Conservation (phyloP, 2,329 filamentous ascomycete species). For the Penicillium frequentans region DNA sequence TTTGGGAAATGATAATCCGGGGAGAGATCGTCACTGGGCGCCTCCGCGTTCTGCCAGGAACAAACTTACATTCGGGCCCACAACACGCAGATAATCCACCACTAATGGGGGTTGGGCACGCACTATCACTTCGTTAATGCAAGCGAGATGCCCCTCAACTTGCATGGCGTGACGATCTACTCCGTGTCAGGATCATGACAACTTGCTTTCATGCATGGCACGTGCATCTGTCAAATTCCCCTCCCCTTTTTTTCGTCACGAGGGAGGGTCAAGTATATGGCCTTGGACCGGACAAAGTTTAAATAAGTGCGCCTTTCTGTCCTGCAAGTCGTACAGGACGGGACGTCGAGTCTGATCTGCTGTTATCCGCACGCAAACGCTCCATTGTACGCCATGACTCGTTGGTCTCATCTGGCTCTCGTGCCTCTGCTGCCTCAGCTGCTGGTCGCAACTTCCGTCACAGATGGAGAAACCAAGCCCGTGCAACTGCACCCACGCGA, state of each 20-base stretch:
- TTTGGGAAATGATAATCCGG: slow-evolving; percentile 18
- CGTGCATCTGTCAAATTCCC: slow-evolving; percentile 8
- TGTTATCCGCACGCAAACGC: neutral
- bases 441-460: slow-evolving; percentile 9
- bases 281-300: neutral
- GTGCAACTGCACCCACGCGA: slow-evolving; percentile 16
- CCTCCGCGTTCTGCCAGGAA: neutral
- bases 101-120: neutral
- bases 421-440: slow-evolving; percentile 15
- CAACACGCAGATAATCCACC: neutral
- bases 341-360: neutral
- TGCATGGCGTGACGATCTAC: slow-evolving; percentile 9
- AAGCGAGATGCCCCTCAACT: slow-evolving; percentile 9
- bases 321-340: neutral
- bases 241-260: neutral
- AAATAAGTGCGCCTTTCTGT: neutral
- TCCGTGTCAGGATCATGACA: slow-evolving; percentile 4
- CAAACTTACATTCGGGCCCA: neutral
- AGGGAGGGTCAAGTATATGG: neutral
- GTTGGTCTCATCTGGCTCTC: slow-evolving; percentile 17
- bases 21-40: slow-evolving; percentile 6
- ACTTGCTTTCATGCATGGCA: slow-evolving; percentile 5
- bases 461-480: slow-evolving; percentile 4
- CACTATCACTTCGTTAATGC: slow-evolving; percentile 13
- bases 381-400: slow-evolving; percentile 14